phyloP scores from a whole-genome alignment of 768 basidiomycete species.

The Cystofilobasidium bisporidii region DNA sequence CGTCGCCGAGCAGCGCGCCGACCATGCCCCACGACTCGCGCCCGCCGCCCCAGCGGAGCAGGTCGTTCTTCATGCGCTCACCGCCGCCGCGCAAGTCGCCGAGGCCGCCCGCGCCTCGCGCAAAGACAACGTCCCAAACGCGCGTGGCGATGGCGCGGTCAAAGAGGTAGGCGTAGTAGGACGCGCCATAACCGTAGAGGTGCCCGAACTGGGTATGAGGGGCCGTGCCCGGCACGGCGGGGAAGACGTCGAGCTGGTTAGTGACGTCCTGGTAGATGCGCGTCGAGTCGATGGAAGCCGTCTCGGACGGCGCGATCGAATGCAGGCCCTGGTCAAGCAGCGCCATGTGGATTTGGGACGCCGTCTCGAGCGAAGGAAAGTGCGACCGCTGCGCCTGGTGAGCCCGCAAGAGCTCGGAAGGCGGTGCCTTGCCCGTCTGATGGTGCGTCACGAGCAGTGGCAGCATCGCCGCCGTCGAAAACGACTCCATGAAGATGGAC shows the following conservation, averaged over 20 bases:
- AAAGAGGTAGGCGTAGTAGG: slow-evolving; percentile 95
- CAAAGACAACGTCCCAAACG: slow-evolving; percentile 74
- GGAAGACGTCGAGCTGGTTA: slow-evolving; percentile 58
- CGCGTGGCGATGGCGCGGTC: slow-evolving; percentile 89
- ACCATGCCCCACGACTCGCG: slow-evolving; percentile 94
- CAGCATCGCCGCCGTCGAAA: slow-evolving; percentile 71
- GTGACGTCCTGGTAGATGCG: slow-evolving; percentile 50
- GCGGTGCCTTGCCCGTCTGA: slow-evolving; percentile 39
- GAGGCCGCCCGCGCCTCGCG: slow-evolving; percentile 16
- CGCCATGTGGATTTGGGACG: slow-evolving; percentile 81
- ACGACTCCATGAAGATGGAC: slow-evolving; percentile 95
- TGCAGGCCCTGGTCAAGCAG: slow-evolving; percentile 84
- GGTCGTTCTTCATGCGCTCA: slow-evolving; percentile 65
- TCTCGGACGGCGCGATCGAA: slow-evolving; percentile 49
- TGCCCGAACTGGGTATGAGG: slow-evolving; percentile 97
- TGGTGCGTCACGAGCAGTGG: slow-evolving; percentile 50
- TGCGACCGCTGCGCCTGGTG: slow-evolving; percentile 35
- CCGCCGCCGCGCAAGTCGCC: slow-evolving; percentile 51
- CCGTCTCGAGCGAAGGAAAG: slow-evolving; percentile 63
- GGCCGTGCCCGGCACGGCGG: slow-evolving; percentile 71
- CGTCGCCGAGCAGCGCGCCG: slow-evolving; percentile 54
- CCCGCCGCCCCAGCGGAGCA: slow-evolving; percentile 75
- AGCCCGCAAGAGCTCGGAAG: slow-evolving; percentile 36
- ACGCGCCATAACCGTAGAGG: slow-evolving; percentile 90
- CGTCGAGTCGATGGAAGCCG: slow-evolving; percentile 64